Conservation (phyloP, 352 stramenopile species). For the Phytophthora ramorum region DNA sequence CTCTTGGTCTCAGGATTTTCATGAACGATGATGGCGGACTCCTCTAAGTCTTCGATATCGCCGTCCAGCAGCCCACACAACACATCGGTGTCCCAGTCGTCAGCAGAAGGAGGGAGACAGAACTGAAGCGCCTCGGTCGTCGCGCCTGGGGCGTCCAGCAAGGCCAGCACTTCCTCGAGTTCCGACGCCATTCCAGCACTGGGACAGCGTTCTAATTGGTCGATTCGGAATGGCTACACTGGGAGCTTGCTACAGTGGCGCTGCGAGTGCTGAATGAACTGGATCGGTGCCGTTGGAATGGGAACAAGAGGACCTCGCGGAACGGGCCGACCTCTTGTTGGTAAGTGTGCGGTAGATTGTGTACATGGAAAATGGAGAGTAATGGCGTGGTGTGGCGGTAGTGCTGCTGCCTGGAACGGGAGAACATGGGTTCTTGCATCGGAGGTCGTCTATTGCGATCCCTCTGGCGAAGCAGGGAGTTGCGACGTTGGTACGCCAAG, state of each 20-base stretch:
- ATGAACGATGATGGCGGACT: neutral
- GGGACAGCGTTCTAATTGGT: constrained; percentile 2
- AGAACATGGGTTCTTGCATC: constrained; percentile 82
- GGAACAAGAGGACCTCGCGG: constrained; percentile 39
- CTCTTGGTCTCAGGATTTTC: neutral
- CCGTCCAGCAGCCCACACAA: constrained; percentile 2
- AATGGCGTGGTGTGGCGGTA: constrained; percentile 27
- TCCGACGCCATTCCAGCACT: constrained; percentile 1
- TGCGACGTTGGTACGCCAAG: constrained; percentile 57
- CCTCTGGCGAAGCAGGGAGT: constrained; percentile 69
- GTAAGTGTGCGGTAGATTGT: constrained; percentile 25
- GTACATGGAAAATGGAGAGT: constrained; percentile 7
- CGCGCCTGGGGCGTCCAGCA: constrained; percentile 12
- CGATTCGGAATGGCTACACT: constrained; percentile 3
- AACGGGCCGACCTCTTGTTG: constrained; percentile 44
- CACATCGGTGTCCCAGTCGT: neutral
- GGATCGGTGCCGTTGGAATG: constrained; percentile 63
- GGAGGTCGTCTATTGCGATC: constrained; percentile 64
- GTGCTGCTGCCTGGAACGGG: constrained; percentile 77
- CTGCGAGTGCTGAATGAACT: too few species aligned
- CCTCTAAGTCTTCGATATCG: neutral
- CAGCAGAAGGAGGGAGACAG: neutral
- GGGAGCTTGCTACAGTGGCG: too few species aligned
- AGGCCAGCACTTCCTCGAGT: constrained; percentile 12
- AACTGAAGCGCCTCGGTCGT: neutral